These are phyloP conservation scores for Cunninghamia lanceolata DNA, from an alignment of 75 land plant genomes.

Conservation along the genomic window DNA sequence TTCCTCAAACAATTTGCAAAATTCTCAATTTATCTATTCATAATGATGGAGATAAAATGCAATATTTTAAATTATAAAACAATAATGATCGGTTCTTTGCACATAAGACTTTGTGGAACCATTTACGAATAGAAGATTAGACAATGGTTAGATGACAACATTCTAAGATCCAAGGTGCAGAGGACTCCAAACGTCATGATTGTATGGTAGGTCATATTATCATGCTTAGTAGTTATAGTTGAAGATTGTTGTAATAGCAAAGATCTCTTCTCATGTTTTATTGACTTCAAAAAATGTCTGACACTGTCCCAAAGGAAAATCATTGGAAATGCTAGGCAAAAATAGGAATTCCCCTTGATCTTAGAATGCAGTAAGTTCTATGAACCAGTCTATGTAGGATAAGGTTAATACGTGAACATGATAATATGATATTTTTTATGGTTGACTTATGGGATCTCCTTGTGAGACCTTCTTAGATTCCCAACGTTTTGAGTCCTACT, in stretches of 20 bases:
- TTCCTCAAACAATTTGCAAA: not conserved
- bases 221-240: not conserved
- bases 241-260: not conserved
- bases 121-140: not conserved
- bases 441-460: not conserved
- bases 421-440: not conserved
- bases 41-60: not conserved
- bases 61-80: not conserved
- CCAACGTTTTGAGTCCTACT: not conserved
- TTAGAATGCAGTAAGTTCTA: not conserved
- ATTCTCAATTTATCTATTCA: not conserved
- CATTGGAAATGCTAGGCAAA: not conserved
- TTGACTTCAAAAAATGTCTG: too few species aligned
- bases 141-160: not conserved
- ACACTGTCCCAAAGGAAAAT: not conserved
- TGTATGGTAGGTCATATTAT: not conserved
- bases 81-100: not conserved
- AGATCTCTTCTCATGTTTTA: not conserved
- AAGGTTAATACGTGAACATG: not conserved
- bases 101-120: not conserved
- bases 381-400: not conserved
- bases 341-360: not conserved
- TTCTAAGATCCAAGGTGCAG: not conserved
- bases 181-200: not conserved
- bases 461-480: not conserved